Evolutionary conservation across 768 basidiomycete species (phyloP).

Genomic region (Leucocoprinus sp.): DNA sequence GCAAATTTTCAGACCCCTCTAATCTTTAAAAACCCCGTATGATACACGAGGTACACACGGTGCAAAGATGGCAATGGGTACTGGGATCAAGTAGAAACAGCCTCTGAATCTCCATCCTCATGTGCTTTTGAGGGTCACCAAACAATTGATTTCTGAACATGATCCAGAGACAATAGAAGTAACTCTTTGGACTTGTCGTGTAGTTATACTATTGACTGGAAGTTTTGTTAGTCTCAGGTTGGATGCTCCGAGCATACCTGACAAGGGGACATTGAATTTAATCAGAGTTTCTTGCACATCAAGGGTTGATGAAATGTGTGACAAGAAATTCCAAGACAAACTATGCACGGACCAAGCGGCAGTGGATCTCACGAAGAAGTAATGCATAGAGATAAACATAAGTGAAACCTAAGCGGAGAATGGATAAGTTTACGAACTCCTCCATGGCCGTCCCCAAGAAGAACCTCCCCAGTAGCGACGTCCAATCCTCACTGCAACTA

Average conservation of each 20-base stretch:
- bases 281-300: not conserved
- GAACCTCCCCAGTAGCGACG: conserved; percentile 41
- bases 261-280: conserved; percentile 2
- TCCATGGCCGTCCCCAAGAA: conserved; percentile 20
- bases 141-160: conserved; percentile 7
- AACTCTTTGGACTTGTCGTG: not conserved
- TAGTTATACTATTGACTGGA: conserved; percentile 2
- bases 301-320: conserved; percentile 1
- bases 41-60: conserved; percentile 12
- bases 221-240: conserved; percentile 3
- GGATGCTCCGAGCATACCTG: conserved; percentile 1
- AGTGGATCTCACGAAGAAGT: not conserved
- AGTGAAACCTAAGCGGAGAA: not conserved
- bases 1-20: not conserved
- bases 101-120: conserved; percentile 6
- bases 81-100: conserved; percentile 6
- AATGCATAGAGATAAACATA: not conserved
- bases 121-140: conserved; percentile 4
- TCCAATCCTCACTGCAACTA: conserved; percentile 40
- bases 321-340: not conserved
- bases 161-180: conserved; percentile 3
- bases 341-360: not conserved
- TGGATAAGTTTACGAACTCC: not conserved
- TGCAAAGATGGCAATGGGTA: conserved; percentile 8
- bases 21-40: conserved; percentile 1